A percentile compares a stretch with the other conserved stretches of the same genome.
Evolutionary conservation across 164 flowering plant genomes (phyloP).

Genomic region (Kingdonia uniflora): DNA sequence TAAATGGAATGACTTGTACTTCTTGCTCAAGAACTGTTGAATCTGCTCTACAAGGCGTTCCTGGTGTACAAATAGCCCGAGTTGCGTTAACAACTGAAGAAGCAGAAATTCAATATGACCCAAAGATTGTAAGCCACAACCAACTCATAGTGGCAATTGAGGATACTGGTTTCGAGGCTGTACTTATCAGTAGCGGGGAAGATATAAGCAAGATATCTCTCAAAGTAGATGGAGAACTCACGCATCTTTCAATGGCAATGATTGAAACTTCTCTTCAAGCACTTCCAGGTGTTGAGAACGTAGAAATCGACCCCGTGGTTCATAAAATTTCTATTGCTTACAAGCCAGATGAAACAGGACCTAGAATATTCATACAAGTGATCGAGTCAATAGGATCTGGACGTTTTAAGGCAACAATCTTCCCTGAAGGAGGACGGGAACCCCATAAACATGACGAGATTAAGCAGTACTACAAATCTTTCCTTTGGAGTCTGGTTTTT

Average conservation of each 20-base stretch:
- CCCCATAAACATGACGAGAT: too few relatives aligned
- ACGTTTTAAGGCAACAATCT: too few relatives aligned
- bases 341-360: constrained; percentile 64
- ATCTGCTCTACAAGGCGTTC: constrained; percentile 33
- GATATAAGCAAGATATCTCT: too few relatives aligned
- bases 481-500: constrained; percentile 71
- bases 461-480: too few relatives aligned
- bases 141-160: too few relatives aligned
- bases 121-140: too few relatives aligned
- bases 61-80: constrained; percentile 54
- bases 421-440: too few relatives aligned
- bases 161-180: too few relatives aligned
- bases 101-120: constrained; percentile 69
- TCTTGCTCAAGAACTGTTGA: constrained; percentile 66
- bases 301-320: too few relatives aligned
- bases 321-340: constrained; percentile 51
- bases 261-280: constrained; percentile 36
- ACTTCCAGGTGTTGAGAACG: too few relatives aligned
- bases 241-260: constrained; percentile 28
- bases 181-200: constrained; percentile 52
- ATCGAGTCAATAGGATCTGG: too few relatives aligned
- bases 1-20: constrained; percentile 84
- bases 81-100: constrained; percentile 81
- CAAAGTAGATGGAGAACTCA: constrained; percentile 55
- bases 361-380: too few relatives aligned